These are phyloP conservation scores for Syncephalastrum racemosum DNA, from an alignment of 371 early-diverging fungal genomes.

Conservation along the genomic window DNA sequence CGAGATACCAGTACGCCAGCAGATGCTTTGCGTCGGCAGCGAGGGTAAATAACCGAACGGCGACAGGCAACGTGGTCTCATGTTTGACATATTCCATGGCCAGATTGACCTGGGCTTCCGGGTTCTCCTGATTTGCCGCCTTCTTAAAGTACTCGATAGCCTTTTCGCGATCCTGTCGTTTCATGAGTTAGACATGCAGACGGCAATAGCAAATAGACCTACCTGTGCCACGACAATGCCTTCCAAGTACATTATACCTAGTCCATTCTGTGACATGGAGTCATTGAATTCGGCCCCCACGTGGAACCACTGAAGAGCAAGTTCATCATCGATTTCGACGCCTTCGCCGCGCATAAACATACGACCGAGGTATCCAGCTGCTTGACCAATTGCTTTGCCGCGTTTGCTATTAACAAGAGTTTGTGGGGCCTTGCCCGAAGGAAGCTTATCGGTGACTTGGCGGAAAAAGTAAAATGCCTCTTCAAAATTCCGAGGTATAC, in stretches of 20 bases:
- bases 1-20: slow-evolving; percentile 74
- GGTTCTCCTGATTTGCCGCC: slow-evolving; percentile 61
- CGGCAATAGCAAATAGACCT: slow-evolving; percentile 5
- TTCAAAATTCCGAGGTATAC: slow-evolving; percentile 62
- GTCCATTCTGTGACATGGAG: slow-evolving; percentile 61
- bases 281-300: slow-evolving; percentile 66
- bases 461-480: slow-evolving; percentile 63
- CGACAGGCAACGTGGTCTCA: slow-evolving; percentile 28
- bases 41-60: slow-evolving; percentile 31
- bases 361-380: slow-evolving; percentile 77
- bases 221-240: slow-evolving; percentile 63
- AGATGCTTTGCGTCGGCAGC: slow-evolving; percentile 66
- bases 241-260: slow-evolving; percentile 83
- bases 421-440: slow-evolving; percentile 26
- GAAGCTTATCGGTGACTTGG: slow-evolving; percentile 38
- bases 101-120: slow-evolving; percentile 64
- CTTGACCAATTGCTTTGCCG: slow-evolving; percentile 54
- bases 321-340: slow-evolving; percentile 50
- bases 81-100: slow-evolving; percentile 40
- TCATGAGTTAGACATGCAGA: background rate
- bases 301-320: slow-evolving; percentile 77
- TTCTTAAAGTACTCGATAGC: slow-evolving; percentile 60
- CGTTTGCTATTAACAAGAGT: slow-evolving; percentile 21
- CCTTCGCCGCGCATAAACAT: slow-evolving; percentile 96
- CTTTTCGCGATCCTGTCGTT: slow-evolving; percentile 34